A percentile compares a stretch with the other conserved stretches of the same genome.
These are phyloP conservation scores for Wickerhamomyces ciferrii DNA, from an alignment of 805 yeast genomes.

Conservation along the genomic window DNA sequence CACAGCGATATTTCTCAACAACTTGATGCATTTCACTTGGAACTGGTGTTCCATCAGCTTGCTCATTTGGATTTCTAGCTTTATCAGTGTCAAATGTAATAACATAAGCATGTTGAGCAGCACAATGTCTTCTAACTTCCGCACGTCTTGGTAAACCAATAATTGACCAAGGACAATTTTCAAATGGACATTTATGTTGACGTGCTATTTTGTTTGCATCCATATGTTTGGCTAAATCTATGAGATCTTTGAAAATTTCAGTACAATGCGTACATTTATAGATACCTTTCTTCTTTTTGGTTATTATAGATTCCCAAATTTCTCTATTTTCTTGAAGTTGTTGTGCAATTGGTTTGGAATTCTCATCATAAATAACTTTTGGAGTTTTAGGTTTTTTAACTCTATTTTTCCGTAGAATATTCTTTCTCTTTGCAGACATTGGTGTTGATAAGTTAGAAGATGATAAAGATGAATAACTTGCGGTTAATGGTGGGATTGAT, in stretches of 20 bases:
- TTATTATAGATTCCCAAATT: conserved; percentile 22
- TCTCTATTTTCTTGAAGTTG: conserved; percentile 22
- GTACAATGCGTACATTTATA: conserved; percentile 45
- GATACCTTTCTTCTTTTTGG: conserved; percentile 35
- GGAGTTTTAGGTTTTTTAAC: neutral
- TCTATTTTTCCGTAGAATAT: neutral
- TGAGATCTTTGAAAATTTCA: conserved; percentile 30
- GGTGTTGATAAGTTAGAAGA: neutral
- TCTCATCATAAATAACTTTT: neutral
- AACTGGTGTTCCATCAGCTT: neutral
- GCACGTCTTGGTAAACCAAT: conserved; percentile 43
- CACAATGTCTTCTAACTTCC: conserved; percentile 45
- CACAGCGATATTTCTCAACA: conserved; percentile 18
- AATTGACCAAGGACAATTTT: conserved; percentile 42
- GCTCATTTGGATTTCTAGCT: neutral
- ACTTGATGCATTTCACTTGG: neutral
- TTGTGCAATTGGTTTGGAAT: conserved; percentile 10
- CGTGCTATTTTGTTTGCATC: conserved; percentile 35
- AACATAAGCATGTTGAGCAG: conserved; percentile 33
- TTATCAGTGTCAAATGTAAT: conserved; percentile 2
- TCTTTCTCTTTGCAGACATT: neutral
- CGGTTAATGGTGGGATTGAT: neutral
- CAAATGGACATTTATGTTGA: conserved; percentile 39
- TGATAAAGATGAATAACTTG: neutral
- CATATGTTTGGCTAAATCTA: conserved; percentile 36